phyloP scores from a whole-genome alignment of 331 rosid genomes.

The Cucumis variabilis region DNA sequence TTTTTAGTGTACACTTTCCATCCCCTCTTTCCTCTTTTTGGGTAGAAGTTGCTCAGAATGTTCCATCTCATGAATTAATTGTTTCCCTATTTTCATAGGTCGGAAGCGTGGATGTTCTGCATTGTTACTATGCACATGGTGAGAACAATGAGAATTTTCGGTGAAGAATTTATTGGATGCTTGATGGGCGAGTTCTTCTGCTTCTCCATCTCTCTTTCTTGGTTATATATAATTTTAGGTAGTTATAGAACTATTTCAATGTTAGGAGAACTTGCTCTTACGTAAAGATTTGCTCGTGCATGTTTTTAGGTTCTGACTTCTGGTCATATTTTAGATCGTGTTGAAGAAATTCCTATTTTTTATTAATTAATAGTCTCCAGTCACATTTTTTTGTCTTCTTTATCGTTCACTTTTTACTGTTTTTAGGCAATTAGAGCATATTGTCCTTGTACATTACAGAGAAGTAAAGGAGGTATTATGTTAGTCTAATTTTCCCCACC shows the following conservation, averaged over 20 bases:
- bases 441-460: slow-evolving; percentile 85
- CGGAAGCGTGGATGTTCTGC: slow-evolving; percentile 72
- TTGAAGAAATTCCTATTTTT: neutral
- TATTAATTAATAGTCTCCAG: neutral
- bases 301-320: neutral
- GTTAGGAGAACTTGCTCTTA: neutral
- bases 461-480: slow-evolving; percentile 64
- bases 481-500: neutral
- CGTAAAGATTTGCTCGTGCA: neutral
- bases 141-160: slow-evolving; percentile 73
- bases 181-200: slow-evolving; percentile 60
- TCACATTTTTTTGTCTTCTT: slow-evolving; percentile 3
- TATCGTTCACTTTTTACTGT: slow-evolving; percentile 16
- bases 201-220: slow-evolving; percentile 23
- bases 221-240: neutral
- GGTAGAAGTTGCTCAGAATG: neutral
- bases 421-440: slow-evolving; percentile 75
- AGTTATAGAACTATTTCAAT: neutral
- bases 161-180: slow-evolving; percentile 87
- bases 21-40: neutral
- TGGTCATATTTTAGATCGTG: neutral
- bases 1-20: neutral
- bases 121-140: slow-evolving; percentile 86
- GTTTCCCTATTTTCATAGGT: slow-evolving; percentile 47
- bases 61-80: slow-evolving; percentile 33